Conservation (phyloP, 176 grass and related monocot species). For the Poa pratensis region DNA sequence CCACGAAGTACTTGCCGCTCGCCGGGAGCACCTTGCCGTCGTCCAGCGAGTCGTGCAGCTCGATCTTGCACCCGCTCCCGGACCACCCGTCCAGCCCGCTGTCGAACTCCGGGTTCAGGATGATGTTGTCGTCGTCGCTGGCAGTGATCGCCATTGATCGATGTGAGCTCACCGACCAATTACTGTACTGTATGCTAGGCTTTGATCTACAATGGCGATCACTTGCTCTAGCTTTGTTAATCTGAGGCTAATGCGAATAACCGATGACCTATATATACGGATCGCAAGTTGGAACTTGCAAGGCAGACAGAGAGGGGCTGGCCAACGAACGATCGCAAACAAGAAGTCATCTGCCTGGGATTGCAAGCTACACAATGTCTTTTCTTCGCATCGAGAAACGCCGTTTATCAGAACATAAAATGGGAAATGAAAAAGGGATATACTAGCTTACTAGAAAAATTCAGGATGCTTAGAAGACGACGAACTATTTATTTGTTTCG, state of each 20-base stretch:
- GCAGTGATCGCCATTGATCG: constrained; percentile 47
- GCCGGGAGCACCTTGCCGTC: constrained; percentile 69
- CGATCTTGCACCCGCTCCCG: constrained; percentile 83
- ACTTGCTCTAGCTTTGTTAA: constrained; percentile 22
- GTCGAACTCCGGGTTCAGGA: constrained; percentile 89
- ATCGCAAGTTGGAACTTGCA: constrained; percentile 24
- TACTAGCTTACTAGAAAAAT: too few species aligned
- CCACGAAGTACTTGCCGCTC: constrained; percentile 76
- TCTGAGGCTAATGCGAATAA: constrained; percentile 26
- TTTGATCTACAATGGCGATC: neutral
- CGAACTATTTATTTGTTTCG: too few species aligned
- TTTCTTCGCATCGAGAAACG: neutral
- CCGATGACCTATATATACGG: constrained; percentile 50
- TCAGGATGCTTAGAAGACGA: too few species aligned
- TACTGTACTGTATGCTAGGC: neutral
- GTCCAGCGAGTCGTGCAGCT: constrained; percentile 71
- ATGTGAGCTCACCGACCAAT: neutral
- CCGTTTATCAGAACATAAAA: neutral
- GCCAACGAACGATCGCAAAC: constrained; percentile 37
- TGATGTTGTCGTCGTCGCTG: constrained; percentile 72
- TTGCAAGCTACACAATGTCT: constrained; percentile 62
- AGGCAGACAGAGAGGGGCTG: neutral
- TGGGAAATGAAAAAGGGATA: neutral
- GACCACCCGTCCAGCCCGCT: constrained; percentile 75
- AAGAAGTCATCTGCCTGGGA: constrained; percentile 48